Conservation (phyloP, 139 green algal genomes). For the Dunaliella primolecta region DNA sequence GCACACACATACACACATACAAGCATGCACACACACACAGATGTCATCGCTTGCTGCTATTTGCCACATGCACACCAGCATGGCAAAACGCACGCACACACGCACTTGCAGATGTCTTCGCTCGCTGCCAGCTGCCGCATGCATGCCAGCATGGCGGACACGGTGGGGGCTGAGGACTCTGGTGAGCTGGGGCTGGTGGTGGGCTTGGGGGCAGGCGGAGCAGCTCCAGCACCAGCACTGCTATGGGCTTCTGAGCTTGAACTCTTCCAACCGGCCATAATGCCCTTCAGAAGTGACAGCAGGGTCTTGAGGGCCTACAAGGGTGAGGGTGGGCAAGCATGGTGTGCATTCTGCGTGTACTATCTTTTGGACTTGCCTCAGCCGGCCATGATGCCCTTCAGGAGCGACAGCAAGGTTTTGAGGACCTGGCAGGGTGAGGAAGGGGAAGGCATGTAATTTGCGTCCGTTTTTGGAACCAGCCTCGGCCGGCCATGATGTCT, state of each 20-base stretch:
- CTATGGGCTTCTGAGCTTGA: slow-evolving; percentile 9
- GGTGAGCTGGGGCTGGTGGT: neutral
- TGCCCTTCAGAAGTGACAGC: slow-evolving; percentile 4
- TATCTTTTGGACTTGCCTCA: too few species aligned
- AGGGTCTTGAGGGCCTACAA: neutral
- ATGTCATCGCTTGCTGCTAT: neutral
- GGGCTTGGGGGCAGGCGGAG: neutral
- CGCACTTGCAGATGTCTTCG: slow-evolving; percentile 42
- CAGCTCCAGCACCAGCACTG: slow-evolving; percentile 28
- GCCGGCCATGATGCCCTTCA: slow-evolving; percentile 1
- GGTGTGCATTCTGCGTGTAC: too few species aligned
- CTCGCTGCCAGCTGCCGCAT: slow-evolving; percentile 35
- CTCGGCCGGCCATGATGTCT: too few species aligned
- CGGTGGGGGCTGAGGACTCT: neutral
- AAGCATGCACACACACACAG: neutral
- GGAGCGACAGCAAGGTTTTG: slow-evolving; percentile 2
- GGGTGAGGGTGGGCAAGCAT: neutral
- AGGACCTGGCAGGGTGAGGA: neutral
- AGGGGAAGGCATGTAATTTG: too few species aligned
- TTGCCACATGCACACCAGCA: neutral
- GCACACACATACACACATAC: too few species aligned
- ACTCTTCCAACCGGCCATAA: neutral
- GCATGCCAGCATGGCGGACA: slow-evolving; percentile 11
- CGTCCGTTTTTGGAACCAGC: too few species aligned
- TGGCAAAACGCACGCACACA: neutral